Evolutionary conservation across 352 stramenopile genomes (phyloP).

Genomic region (Thraustochytrium sp.): DNA sequence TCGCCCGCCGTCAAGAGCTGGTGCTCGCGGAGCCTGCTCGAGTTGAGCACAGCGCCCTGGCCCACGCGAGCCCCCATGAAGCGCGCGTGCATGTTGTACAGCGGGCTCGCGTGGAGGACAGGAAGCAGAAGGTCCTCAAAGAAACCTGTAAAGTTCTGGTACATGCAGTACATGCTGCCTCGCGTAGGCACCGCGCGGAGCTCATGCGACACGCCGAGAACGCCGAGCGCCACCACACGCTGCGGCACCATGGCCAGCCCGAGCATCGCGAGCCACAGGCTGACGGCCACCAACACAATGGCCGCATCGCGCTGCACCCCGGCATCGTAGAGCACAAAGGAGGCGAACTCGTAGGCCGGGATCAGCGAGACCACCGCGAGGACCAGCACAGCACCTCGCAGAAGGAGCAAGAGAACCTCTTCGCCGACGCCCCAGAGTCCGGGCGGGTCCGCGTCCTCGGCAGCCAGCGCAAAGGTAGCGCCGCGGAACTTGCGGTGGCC

Average conservation of each 20-base stretch:
- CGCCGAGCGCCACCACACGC: neutral
- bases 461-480: too few species aligned
- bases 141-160: neutral
- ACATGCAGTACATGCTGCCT: neutral
- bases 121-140: neutral
- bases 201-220: neutral
- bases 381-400: neutral
- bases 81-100: neutral
- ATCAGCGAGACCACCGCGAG: neutral
- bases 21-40: neutral
- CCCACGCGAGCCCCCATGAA: neutral
- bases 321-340: neutral
- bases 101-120: neutral
- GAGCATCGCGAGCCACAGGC: neutral
- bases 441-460: neutral
- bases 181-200: neutral
- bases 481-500: neutral
- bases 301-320: neutral
- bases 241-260: neutral
- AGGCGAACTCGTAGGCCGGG: neutral
- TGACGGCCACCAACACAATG: neutral
- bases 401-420: neutral
- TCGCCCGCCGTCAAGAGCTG: neutral
- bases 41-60: neutral
- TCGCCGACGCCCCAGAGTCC: neutral